Evolutionary conservation across 306 rosid genomes (phyloP), one percentile per base, ranked within the genome.

Genomic region (Cucurbita ficifolia): DNA sequence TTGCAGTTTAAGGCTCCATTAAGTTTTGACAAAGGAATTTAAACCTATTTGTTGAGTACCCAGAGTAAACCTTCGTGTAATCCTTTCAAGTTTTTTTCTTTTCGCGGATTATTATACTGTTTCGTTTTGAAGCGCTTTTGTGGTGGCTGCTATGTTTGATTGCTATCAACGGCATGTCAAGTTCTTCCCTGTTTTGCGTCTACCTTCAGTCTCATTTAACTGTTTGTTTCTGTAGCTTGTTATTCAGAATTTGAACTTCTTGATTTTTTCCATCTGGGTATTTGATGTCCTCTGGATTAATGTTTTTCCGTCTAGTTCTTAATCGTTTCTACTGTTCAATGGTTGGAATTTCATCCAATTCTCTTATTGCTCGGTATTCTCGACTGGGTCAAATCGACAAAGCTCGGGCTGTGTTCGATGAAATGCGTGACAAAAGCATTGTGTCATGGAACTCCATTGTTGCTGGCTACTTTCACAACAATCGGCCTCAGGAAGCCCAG

Each of bases 351-450:
- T 59, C 77, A 24, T 46, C 59, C 56, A 74, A 74, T 60, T 59
- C 77, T 45, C 70, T 57, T 40, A 74, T 74, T 55, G 57, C 77
- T 19, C 56, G 40, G 58, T 74, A 59, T 38, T 74, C 70, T 11
- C 69, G 70, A 13, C 46, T 74, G n/a, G 77, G 77, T 6, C 70
- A 74, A 55, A 48, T 75, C 4, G 68, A 42, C 3, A 43, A 79
- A 21, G 82, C 82, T 16, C 76, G 53, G 16, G 62, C 4, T 24
- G 22, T 75, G 63, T 79, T 79, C 10, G 82, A 79, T 69, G 45
- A 57, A 35, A 79, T 75, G 71, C 59, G 45, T 60, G 33, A 6
- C 48, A 75, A 60, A 42, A 59, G n/a, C 45, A 59, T 75, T 49
- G 70, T 75, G 59, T 75, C 77, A 5, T 75, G 77, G 77, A 75